These are phyloP conservation scores for Microcyclosporella mali DNA, from an alignment of 2,329 filamentous ascomycete species.

Conservation along the genomic window DNA sequence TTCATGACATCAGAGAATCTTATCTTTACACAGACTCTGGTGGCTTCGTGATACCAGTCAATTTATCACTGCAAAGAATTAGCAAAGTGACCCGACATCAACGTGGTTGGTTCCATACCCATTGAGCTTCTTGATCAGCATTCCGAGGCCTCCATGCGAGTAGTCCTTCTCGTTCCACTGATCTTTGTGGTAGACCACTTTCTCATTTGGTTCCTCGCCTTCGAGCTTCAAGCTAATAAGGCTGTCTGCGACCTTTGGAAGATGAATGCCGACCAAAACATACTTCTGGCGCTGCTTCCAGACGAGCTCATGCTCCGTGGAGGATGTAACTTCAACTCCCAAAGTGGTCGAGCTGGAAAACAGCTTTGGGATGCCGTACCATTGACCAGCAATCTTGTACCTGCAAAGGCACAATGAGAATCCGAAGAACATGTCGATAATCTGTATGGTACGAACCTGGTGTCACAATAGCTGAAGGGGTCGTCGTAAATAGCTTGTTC, in stretches of 20 bases:
- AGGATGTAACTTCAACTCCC: slow-evolving; percentile 12
- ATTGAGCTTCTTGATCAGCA: slow-evolving; percentile 46
- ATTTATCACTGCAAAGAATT: slow-evolving; percentile 2
- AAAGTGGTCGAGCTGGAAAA: slow-evolving; percentile 13
- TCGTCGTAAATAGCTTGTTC: slow-evolving; percentile 44
- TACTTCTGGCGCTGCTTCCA: slow-evolving; percentile 4
- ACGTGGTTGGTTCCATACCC: slow-evolving; percentile 23
- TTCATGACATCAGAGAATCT: no score
- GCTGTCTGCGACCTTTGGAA: slow-evolving; percentile 39
- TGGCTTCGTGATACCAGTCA: slow-evolving; percentile 4
- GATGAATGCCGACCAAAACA: slow-evolving; percentile 23
- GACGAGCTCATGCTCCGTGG: slow-evolving; percentile 1
- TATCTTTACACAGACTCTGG: slow-evolving; percentile 1
- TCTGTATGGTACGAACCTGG: slow-evolving; percentile 5
- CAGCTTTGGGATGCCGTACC: slow-evolving; percentile 36
- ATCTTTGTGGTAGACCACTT: slow-evolving; percentile 45
- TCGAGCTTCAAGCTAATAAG: slow-evolving; percentile 18
- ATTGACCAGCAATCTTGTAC: slow-evolving; percentile 49
- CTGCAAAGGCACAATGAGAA: slow-evolving; percentile 16
- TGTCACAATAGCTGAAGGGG: slow-evolving; percentile 44
- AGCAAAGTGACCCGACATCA: neutral
- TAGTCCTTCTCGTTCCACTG: slow-evolving; percentile 48
- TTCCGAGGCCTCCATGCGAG: slow-evolving; percentile 42
- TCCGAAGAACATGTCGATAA: no score
- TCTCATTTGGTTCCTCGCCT: slow-evolving; percentile 29